Evolutionary conservation across 1,139 yeast species (phyloP).

Genomic region (Blastobotrys illinoisensis): DNA sequence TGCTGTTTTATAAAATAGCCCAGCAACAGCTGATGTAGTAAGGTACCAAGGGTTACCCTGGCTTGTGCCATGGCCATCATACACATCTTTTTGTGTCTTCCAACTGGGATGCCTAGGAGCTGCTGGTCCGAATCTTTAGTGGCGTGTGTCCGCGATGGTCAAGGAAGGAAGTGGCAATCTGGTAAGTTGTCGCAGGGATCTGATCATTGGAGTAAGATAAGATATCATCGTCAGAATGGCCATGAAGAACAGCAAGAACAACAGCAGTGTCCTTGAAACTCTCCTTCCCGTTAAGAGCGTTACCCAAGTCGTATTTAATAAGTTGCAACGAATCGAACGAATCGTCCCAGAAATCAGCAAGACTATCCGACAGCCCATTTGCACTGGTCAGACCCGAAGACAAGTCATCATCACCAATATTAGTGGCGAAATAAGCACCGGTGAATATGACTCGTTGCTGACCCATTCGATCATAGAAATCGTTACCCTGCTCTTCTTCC

Average conservation of each 20-base stretch:
- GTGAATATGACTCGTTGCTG: conserved; percentile 64
- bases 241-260: neutral
- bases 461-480: conserved; percentile 71
- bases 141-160: neutral
- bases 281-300: neutral
- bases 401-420: conserved; percentile 24
- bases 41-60: conserved; percentile 97
- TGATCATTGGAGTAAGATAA: neutral
- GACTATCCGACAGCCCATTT: neutral
- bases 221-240: neutral
- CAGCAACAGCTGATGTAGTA: conserved; percentile 76
- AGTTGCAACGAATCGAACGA: neutral
- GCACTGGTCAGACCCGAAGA: neutral
- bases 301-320: neutral
- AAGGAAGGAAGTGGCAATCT: neutral
- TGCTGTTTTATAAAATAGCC: conserved; percentile 39
- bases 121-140: neutral
- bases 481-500: conserved; percentile 78
- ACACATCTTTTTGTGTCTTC: conserved; percentile 82
- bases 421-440: conserved; percentile 47
- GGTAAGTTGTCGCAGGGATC: neutral
- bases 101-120: neutral
- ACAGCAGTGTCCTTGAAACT: neutral
- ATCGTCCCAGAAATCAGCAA: neutral
- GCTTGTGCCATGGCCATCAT: conserved; percentile 68